Conservation (phyloP, 228 moss, liverwort and hornwort species). For the Sphagnum magellanicum region DNA sequence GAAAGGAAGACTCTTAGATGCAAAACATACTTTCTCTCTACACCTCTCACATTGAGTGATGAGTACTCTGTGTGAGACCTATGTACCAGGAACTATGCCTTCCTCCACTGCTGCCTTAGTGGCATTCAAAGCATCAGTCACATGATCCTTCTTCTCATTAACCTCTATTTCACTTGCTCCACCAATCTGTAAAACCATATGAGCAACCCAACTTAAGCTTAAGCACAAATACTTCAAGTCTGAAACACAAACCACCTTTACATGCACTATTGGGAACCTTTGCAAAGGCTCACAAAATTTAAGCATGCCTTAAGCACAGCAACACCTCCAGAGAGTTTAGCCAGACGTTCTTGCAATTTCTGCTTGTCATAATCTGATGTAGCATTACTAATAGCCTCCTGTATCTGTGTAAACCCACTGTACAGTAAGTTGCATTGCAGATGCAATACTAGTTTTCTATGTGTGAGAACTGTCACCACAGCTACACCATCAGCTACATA, state of each 20-base stretch:
- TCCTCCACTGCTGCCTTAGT: constrained; percentile 89
- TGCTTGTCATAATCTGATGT: constrained; percentile 88
- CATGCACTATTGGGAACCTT: no score
- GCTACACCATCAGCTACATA: no score
- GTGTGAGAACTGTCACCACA: no score
- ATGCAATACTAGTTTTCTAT: no score
- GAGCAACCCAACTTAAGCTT: no score
- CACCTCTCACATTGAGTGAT: neutral
- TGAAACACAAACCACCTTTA: no score
- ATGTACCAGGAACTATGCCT: constrained; percentile 81
- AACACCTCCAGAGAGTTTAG: constrained; percentile 84
- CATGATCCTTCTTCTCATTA: constrained; percentile 83
- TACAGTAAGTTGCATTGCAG: no score
- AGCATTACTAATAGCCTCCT: constrained; percentile 48
- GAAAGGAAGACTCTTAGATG: no score
- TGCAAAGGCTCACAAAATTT: neutral
- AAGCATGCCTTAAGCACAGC: constrained; percentile 69
- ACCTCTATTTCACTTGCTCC: constrained; percentile 90
- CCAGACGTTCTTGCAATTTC: constrained; percentile 75
- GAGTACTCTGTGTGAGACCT: neutral
- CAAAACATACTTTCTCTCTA: neutral
- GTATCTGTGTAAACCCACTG: constrained; percentile 36
- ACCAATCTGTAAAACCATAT: constrained; percentile 45
- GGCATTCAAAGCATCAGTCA: constrained; percentile 86
- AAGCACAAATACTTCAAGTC: no score